phyloP scores from a whole-genome alignment of 1,139 yeast genomes.

The Arxiozyma heterogenica region DNA sequence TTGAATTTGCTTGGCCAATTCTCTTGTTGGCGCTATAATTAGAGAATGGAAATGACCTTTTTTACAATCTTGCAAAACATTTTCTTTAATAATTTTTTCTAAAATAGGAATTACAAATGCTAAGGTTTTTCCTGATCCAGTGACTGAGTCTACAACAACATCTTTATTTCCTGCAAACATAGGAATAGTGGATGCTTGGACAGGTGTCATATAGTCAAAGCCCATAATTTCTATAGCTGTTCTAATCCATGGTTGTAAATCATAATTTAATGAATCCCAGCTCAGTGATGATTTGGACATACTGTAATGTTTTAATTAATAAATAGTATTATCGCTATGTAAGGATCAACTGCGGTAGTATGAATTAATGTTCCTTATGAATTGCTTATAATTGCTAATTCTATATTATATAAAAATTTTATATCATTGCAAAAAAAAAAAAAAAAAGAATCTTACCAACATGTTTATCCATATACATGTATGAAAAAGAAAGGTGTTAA shows the following conservation, averaged over 20 bases:
- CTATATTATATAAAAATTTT: too few relatives aligned
- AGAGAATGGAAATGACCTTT: slow-evolving; percentile 65
- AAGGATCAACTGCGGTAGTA: background rate
- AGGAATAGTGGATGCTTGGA: slow-evolving; percentile 93
- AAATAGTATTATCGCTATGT: background rate
- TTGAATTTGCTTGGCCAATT: slow-evolving; percentile 76
- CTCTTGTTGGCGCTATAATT: slow-evolving; percentile 84
- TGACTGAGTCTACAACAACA: slow-evolving; percentile 92
- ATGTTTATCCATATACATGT: background rate
- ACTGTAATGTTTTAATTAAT: background rate
- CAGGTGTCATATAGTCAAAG: slow-evolving; percentile 85
- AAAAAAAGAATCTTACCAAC: background rate
- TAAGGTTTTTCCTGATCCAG: slow-evolving; percentile 93
- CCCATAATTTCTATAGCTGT: slow-evolving; percentile 67
- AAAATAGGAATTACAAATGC: slow-evolving; percentile 79
- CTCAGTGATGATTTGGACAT: slow-evolving; percentile 30
- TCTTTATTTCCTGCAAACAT: slow-evolving; percentile 81
- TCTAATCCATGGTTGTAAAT: slow-evolving; percentile 37
- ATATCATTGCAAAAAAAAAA: background rate
- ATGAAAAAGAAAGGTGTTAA: too few relatives aligned
- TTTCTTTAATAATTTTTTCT: slow-evolving; percentile 44
- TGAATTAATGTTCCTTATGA: too few relatives aligned
- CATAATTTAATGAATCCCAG: slow-evolving; percentile 32
- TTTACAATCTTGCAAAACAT: slow-evolving; percentile 31
- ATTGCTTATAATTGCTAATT: background rate